Conservation (phyloP, 441 rosid genomes). For the Arabidopsis lyrata region DNA sequence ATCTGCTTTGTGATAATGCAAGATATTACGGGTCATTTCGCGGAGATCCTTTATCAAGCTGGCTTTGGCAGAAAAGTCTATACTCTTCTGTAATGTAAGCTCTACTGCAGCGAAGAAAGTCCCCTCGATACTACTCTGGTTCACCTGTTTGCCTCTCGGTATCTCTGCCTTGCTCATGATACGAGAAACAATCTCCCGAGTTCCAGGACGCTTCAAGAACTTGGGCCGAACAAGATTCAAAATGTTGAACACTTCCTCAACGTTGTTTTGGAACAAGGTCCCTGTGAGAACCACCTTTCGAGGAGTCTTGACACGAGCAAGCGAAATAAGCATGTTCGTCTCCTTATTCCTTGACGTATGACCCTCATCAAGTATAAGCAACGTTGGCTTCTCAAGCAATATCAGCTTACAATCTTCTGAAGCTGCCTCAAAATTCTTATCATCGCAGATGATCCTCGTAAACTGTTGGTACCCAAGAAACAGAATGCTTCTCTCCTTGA, state of each 20-base stretch:
- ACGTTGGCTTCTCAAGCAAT: constrained; percentile 68
- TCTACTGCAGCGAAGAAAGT: constrained; percentile 74
- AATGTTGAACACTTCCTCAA: constrained; percentile 85
- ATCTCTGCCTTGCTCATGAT: constrained; percentile 72
- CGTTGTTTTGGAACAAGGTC: constrained; percentile 88
- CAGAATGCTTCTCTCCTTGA: constrained; percentile 68
- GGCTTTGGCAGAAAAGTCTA: constrained; percentile 56
- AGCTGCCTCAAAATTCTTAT: constrained; percentile 32
- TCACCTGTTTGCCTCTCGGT: constrained; percentile 53
- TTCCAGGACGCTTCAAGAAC: constrained; percentile 61
- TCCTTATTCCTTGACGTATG: constrained; percentile 87
- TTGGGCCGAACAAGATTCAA: constrained; percentile 84
- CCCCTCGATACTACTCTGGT: constrained; percentile 49
- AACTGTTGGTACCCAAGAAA: constrained; percentile 89
- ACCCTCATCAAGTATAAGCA: constrained; percentile 92
- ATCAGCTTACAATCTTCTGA: constrained; percentile 64
- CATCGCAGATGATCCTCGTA: constrained; percentile 71
- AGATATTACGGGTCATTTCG: constrained; percentile 75
- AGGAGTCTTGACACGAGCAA: constrained; percentile 77
- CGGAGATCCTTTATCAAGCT: constrained; percentile 77
- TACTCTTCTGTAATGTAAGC: constrained; percentile 63
- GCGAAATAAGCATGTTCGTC: constrained; percentile 70
- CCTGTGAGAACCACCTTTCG: constrained; percentile 92
- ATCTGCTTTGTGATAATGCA: constrained; percentile 91
- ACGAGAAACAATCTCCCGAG: constrained; percentile 54